Base-by-base conservation (phyloP, 345 rosid species). In the Leavenworthia alabamica region DNA sequence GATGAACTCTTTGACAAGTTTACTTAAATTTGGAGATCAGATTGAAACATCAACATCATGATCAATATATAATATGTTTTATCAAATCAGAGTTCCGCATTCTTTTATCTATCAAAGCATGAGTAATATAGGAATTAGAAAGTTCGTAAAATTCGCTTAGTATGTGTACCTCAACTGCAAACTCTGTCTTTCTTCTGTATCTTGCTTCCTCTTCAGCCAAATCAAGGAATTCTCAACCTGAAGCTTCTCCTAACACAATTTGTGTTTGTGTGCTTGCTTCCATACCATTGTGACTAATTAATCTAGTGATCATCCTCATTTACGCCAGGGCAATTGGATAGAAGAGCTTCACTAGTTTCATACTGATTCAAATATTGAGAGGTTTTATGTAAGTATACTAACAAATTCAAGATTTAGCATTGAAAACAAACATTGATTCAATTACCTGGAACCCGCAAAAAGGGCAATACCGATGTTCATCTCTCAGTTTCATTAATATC, bases 391-490 rank as follows among this genome's bases (percentile, higher is more conserved):
- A 24, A 64, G 54, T 42, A 31, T 28, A 62, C 45, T 62, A 16
- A 8, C 12, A 41, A 15, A 35, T 14, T 11, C 22, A 32, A 50
- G 12, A 49, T 35, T 33, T 9, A 43, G 26, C 5, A n/a, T 15
- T 24, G 45, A 49, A 44, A 27, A 36, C 14, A 22, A 60, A 32
- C 28, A 22, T 32, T 31, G 35, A 54, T 68, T 24, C n/a, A 46
- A 16, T 54, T 32, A 81, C 97, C 94, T 78, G 86, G 67, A 83
- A 80, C 42, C 97, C 97, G 71, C 94, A 86, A 72, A 89, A 93
- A 22, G 77, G 82, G 73, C 91, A 93, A 56, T 93, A 89, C 31
- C 68, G 80, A 77, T 81, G 71, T 60, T 89, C 89, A 37, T 78
- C 94, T 72, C 96, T 80, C 69, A 86, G 73, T 76, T 81, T 85